A percentile compares a stretch with the other conserved stretches of the same genome.
phyloP scores from a whole-genome alignment of 2,329 filamentous ascomycete genomes.

The Uncinocarpus reesii region DNA sequence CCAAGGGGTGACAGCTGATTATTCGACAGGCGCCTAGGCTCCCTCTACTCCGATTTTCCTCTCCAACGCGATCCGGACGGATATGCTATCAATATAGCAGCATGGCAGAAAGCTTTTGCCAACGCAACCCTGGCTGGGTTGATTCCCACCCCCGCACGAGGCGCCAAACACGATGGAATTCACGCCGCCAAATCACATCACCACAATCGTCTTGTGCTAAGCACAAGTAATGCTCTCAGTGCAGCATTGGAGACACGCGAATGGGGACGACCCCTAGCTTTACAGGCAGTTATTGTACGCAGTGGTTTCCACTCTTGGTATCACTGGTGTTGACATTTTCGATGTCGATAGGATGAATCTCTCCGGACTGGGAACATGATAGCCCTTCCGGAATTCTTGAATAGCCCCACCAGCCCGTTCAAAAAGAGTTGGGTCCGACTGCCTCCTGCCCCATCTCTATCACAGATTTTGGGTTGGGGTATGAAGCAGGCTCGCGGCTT shows the following conservation, averaged over 20 bases:
- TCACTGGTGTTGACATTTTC: background rate
- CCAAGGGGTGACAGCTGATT: too few species aligned
- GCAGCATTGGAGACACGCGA: constrained; percentile 63
- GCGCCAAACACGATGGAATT: constrained; percentile 12
- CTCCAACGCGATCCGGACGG: constrained; percentile 75
- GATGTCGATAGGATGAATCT: constrained; percentile 50
- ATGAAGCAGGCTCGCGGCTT: constrained; percentile 54
- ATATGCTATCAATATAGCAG: constrained; percentile 66
- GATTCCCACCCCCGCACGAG: constrained; percentile 34
- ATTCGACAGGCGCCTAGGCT: constrained; percentile 56
- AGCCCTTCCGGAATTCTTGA: constrained; percentile 58
- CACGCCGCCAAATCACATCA: constrained; percentile 19
- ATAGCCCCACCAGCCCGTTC: constrained; percentile 60
- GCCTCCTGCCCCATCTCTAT: constrained; percentile 45
- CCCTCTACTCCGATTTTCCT: constrained; percentile 80
- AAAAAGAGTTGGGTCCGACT: constrained; percentile 52
- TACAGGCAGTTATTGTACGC: constrained; percentile 61
- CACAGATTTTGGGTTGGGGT: constrained; percentile 65
- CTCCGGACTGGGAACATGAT: constrained; percentile 59
- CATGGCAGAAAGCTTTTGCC: constrained; percentile 68
- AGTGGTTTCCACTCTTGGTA: too few species aligned
- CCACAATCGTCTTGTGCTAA: constrained; percentile 43
- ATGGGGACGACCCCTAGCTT: constrained; percentile 68
- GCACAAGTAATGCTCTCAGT: constrained; percentile 53
- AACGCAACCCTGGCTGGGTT: constrained; percentile 56